Base-by-base conservation (phyloP, 768 basidiomycete genomes). In the Lentinula guzmanii region DNA sequence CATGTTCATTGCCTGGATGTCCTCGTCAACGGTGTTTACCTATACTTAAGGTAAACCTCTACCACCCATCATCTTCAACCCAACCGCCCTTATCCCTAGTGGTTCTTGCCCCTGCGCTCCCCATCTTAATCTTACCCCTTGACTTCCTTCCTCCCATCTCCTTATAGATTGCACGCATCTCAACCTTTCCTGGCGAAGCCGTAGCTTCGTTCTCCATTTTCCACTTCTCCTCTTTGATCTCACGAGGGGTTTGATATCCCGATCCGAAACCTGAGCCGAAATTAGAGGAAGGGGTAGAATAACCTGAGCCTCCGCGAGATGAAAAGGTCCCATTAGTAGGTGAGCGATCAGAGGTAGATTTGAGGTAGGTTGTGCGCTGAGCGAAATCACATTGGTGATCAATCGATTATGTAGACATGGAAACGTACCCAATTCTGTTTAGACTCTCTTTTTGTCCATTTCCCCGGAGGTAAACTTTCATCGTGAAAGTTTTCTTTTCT, bases 371-470 rank as follows among this genome's bases (percentile, higher is more conserved):
- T 9, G 78, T 67, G 41, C 90, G 85, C 89, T 91, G 65, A 13
- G 11, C 21, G 31, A 21, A 21, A 3, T 5, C 2, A 46, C 18
- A 7, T 46, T 1, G n/a, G 7, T 2, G 11, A 4, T 24, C 6
- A 18, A 58, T 45, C 41, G 13, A 10, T 34, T 52, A 42, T 21
- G 35, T 4, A n/a, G 8, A 61, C 50, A 52, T 39, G 37, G 54
- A 6, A 62, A 79, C 75, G 24, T 64, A 86, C 89, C 94, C 94
- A 97, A 65, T 89, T 89, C 73, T 93, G 89, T 71, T 94, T 97
- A n/a, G 92, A 94, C 72, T 97, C 94, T 60, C 89, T 81, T 69
- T 90, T 91, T 8, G 93, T 90, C 94, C 94, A 97, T 72, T 94
- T 94, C 39, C 88, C 91, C 9, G 86, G 81, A 3, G 90, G 88